These are phyloP conservation scores for Decorospora gaudefroyi DNA, from an alignment of 2,329 filamentous ascomycete genomes.

Conservation along the genomic window DNA sequence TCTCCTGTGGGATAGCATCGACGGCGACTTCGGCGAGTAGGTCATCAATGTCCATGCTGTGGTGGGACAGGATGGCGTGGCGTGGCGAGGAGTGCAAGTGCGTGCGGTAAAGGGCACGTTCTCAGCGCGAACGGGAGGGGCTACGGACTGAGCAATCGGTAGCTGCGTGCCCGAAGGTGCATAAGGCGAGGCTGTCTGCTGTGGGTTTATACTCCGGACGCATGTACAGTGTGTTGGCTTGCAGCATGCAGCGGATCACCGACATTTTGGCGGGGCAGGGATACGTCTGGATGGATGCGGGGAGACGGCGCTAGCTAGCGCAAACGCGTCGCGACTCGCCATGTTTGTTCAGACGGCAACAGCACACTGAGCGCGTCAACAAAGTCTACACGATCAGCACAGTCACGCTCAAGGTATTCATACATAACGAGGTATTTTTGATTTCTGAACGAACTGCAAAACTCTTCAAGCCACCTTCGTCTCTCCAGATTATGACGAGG, in stretches of 20 bases:
- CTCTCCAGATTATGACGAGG: slow-evolving; percentile 37
- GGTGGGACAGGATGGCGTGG: no score
- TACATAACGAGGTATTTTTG: slow-evolving; percentile 24
- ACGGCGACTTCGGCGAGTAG: slow-evolving; percentile 57
- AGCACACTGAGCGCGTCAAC: background rate
- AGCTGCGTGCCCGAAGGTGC: background rate
- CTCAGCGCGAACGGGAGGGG: background rate
- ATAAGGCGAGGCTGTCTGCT: background rate
- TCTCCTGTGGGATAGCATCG: slow-evolving; percentile 58
- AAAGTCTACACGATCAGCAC: background rate
- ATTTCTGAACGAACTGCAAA: slow-evolving; percentile 32
- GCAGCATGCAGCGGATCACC: slow-evolving; percentile 13
- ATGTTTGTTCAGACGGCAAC: slow-evolving; percentile 1
- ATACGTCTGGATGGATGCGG: no score
- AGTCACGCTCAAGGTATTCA: background rate
- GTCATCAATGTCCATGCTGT: slow-evolving; percentile 56
- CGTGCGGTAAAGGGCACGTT: background rate
- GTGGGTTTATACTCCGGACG: slow-evolving; percentile 4
- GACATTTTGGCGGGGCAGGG: slow-evolving; percentile 13
- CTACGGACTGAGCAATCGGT: background rate
- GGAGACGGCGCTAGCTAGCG: slow-evolving; percentile 21
- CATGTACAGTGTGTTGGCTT: slow-evolving; percentile 12
- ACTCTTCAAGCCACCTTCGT: slow-evolving; percentile 28
- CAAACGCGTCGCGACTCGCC: slow-evolving; percentile 17
- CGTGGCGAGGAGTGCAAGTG: no score